Evolutionary conservation across 441 rosid species (phyloP), one percentile per base, ranked within the genome.

Genomic region (Bocquillonia castaneifolia): DNA sequence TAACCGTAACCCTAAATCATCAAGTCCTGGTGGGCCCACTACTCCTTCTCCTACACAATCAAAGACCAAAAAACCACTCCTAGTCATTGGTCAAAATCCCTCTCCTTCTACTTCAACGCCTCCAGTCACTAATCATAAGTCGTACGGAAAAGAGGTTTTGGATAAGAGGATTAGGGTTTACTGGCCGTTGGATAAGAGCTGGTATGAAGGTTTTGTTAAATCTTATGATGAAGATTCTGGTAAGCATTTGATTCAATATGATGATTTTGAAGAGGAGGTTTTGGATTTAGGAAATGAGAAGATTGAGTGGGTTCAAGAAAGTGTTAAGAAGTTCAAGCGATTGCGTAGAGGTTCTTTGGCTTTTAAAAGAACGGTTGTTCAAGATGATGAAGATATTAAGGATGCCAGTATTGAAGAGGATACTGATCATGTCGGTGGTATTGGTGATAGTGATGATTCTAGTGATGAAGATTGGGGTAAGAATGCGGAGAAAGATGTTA

Each of bases 121-220:
- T 25, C 63, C 53, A 14, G 29, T 63, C 20, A 77, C 59, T 25
- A 29, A 34, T n/a, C n/a, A n/a, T 14, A 66, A 42, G 62, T 72
- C 76, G 5, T 85, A 72, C 73, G 95, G 86, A 0, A 78, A 74
- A 12, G 96, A 90, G 78, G 95, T 85, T 9, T 71, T 89, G 51
- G 88, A 78, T 10, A 86, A 72, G 87, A 79, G 88, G 76, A 65
- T 95, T 71, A 82, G 80, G 84, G 89, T 95, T 81, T 90, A 81
- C 73, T 95, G 99, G 99, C 98, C 99, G 63, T 69, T 95, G 87
- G 98, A 95, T 78, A 79, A 86, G 78, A 75, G 69, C 64, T 90
- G 97, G 98, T 95, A 90, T 64, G 93, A 90, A 54, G 99, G 97
- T 67, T 28, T 45, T 50, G 67, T 68, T 23, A 72, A 64, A 52